phyloP scores from a whole-genome alignment of 2,329 filamentous ascomycete genomes.

The Scedosporium boydii region DNA sequence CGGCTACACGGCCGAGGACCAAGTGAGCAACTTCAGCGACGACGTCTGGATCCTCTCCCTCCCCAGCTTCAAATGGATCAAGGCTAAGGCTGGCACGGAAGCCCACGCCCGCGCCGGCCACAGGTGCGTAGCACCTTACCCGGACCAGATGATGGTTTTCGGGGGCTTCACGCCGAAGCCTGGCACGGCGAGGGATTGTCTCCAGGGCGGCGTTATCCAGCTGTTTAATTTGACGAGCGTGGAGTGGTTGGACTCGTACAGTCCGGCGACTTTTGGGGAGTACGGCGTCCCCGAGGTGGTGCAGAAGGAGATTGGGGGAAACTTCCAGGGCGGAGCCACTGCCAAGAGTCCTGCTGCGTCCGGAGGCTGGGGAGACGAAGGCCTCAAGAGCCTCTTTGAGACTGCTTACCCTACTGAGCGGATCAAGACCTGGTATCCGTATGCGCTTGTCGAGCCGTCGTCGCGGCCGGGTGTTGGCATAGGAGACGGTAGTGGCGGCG shows the following conservation, averaged over 20 bases:
- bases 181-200: conserved; percentile 25
- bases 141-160: conserved; percentile 70
- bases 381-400: conserved; percentile 44
- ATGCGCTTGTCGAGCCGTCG: conserved; percentile 24
- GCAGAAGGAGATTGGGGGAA: conserved; percentile 57
- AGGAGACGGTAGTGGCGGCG: conserved; percentile 15
- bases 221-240: conserved; percentile 66
- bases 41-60: conserved; percentile 76
- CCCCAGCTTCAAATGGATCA: conserved; percentile 72
- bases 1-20: conserved; percentile 52
- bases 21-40: conserved; percentile 34
- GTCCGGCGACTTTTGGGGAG: conserved; percentile 49
- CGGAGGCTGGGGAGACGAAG: conserved; percentile 40
- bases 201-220: conserved; percentile 43
- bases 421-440: conserved; percentile 53
- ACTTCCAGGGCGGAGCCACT: conserved; percentile 58
- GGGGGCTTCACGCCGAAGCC: conserved; percentile 49
- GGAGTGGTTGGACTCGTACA: conserved; percentile 62
- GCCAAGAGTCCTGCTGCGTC: conserved; percentile 51
- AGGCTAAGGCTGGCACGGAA: conserved; percentile 33
- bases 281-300: conserved; percentile 63
- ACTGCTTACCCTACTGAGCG: conserved; percentile 45
- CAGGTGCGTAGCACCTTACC: conserved; percentile 65
- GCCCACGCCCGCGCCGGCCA: conserved; percentile 60
- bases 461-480: conserved; percentile 12